phyloP scores from a whole-genome alignment of 495 filamentous ascomycete genomes.

The Pyronema domesticum region DNA sequence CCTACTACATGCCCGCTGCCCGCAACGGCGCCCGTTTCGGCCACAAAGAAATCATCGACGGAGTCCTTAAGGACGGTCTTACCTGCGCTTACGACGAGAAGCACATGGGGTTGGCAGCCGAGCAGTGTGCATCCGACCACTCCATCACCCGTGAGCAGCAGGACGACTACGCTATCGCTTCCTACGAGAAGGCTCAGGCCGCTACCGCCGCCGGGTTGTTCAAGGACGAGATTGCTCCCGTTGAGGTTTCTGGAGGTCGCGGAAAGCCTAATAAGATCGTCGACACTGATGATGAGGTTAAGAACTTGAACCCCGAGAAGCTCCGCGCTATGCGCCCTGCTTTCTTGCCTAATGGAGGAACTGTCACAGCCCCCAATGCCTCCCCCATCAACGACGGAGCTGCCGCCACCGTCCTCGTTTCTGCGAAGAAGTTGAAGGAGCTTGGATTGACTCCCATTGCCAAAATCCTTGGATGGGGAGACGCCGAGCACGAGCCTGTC shows the following conservation, averaged over 20 bases:
- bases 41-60: constrained; percentile 69
- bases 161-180: constrained; percentile 83
- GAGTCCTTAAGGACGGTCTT: constrained; percentile 78
- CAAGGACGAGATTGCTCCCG: constrained; percentile 68
- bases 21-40: constrained; percentile 81
- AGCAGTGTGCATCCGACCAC: constrained; percentile 81
- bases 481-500: constrained; percentile 71
- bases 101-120: constrained; percentile 82
- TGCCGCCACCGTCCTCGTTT: constrained; percentile 75
- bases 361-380: constrained; percentile 93
- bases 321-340: constrained; percentile 66
- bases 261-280: constrained; percentile 74
- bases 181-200: constrained; percentile 77
- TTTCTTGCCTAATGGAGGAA: constrained; percentile 67
- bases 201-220: constrained; percentile 66
- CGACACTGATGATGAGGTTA: constrained; percentile 81
- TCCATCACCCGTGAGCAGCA: constrained; percentile 61
- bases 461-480: constrained; percentile 92
- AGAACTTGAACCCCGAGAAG: constrained; percentile 92
- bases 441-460: constrained; percentile 77
- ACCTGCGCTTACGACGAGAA: constrained; percentile 78
- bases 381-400: constrained; percentile 91
- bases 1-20: constrained; percentile 81
- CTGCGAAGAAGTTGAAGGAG: constrained; percentile 72
- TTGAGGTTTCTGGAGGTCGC: constrained; percentile 70